phyloP scores from a whole-genome alignment of 768 basidiomycete genomes.

The Hysterangium stoloniferum region DNA sequence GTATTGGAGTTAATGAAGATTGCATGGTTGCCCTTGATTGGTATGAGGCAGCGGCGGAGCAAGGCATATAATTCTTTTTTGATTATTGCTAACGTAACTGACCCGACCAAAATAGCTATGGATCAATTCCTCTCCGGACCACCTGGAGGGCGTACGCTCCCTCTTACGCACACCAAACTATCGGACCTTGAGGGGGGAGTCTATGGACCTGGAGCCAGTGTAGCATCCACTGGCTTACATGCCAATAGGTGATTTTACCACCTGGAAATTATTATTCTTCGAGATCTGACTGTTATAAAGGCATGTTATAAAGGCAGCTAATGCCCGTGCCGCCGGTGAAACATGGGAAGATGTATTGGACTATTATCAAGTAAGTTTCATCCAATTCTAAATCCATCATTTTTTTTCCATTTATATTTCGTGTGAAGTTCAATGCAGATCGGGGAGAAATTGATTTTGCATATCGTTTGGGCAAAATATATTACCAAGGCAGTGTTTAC shows the following conservation, averaged over 20 bases:
- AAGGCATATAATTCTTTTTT: conserved; percentile 38
- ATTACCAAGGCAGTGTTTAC: conserved; percentile 94
- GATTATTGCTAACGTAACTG: not conserved
- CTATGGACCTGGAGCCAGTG: conserved; percentile 93
- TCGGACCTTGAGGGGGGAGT: conserved; percentile 89
- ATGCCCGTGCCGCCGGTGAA: conserved; percentile 81
- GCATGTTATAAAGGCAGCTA: conserved; percentile 76
- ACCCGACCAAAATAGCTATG: conserved; percentile 46
- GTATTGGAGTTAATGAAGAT: conserved; percentile 84
- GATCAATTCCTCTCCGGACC: conserved; percentile 75
- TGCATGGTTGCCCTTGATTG: conserved; percentile 78
- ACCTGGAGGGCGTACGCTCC: conserved; percentile 82
- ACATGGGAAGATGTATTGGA: conserved; percentile 91
- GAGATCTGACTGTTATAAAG: not conserved
- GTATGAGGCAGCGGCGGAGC: conserved; percentile 86
- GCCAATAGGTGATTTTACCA: conserved; percentile 36
- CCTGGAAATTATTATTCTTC: no score
- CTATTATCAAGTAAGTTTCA: conserved; percentile 66
- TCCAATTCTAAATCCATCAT: not conserved
- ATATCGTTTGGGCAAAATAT: conserved; percentile 89
- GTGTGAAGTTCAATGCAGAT: conserved; percentile 82
- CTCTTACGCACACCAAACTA: conserved; percentile 69
- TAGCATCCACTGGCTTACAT: conserved; percentile 80
- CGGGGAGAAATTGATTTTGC: conserved; percentile 85
- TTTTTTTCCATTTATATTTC: conserved; percentile 9